Percentiles rank a stretch among this genome's conserved stretches.
phyloP scores from a whole-genome alignment of 768 basidiomycete species.

The Mycena vulgaris region DNA sequence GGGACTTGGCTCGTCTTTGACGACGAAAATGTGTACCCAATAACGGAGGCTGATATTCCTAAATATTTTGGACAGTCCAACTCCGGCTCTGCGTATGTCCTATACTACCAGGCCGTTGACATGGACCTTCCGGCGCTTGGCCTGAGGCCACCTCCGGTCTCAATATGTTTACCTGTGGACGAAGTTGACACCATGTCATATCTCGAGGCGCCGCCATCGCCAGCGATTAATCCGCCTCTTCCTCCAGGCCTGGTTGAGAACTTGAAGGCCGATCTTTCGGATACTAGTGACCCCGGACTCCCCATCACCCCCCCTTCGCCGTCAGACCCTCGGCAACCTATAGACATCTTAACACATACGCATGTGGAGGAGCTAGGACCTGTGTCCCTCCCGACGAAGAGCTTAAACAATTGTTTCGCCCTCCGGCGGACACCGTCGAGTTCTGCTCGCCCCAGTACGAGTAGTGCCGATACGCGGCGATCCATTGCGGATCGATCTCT shows the following conservation, averaged over 20 bases:
- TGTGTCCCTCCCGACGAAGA: constrained; percentile 26
- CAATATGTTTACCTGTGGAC: constrained; percentile 39
- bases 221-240: constrained; percentile 41
- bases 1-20: constrained; percentile 95
- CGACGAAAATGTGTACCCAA: constrained; percentile 91
- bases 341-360: constrained; percentile 21
- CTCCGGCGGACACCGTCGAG: constrained; percentile 54
- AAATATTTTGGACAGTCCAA: constrained; percentile 95
- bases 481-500: constrained; percentile 48
- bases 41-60: constrained; percentile 91
- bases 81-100: constrained; percentile 92
- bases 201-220: constrained; percentile 42
- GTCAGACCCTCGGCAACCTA: constrained; percentile 24
- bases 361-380: constrained; percentile 23
- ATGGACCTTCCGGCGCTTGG: constrained; percentile 84
- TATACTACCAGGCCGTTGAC: constrained; percentile 97
- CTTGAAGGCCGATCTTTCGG: constrained; percentile 44
- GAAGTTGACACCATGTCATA: constrained; percentile 42
- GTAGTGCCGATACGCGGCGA: constrained; percentile 45
- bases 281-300: constrained; percentile 45
- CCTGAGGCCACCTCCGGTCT: constrained; percentile 58
- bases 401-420: constrained; percentile 46
- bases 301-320: constrained; percentile 44
- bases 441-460: constrained; percentile 39
- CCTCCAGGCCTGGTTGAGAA: constrained; percentile 48